Evolutionary conservation across 805 yeast genomes (phyloP).

Genomic region (Ogataea minuta): DNA sequence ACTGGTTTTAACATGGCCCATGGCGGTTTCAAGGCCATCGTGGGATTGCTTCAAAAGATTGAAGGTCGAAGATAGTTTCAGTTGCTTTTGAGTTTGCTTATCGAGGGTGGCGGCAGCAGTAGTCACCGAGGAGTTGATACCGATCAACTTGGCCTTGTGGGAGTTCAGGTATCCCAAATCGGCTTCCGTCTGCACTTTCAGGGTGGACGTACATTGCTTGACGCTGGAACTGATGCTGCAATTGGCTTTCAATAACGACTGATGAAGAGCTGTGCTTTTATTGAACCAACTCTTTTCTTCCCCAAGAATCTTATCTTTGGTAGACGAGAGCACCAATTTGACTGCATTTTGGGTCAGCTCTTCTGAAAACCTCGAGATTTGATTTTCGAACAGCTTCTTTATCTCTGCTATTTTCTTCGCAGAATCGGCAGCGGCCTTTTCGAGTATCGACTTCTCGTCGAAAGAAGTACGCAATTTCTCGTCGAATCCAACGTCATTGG

Average conservation of each 20-base stretch:
- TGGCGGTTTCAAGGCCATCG: conserved; percentile 1
- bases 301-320: conserved; percentile 8
- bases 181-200: conserved; percentile 15
- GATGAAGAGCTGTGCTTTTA: conserved; percentile 1
- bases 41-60: conserved; percentile 1
- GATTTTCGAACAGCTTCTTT: conserved; percentile 6
- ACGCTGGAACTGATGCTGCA: background rate
- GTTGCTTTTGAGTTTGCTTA: background rate
- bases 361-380: conserved; percentile 11
- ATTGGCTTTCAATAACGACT: background rate
- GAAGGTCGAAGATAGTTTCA: conserved; percentile 7
- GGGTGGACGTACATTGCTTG: conserved; percentile 2
- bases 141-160: conserved; percentile 13
- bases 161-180: conserved; percentile 17
- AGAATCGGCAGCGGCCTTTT: conserved; percentile 5
- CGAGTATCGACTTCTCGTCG: conserved; percentile 1
- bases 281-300: conserved; percentile 11
- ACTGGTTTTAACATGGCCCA: conserved; percentile 5
- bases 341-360: conserved; percentile 12
- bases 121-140: conserved; percentile 1
- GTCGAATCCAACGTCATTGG: conserved; percentile 11
- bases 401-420: conserved; percentile 8
- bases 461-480: background rate
- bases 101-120: background rate
- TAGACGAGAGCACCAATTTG: conserved; percentile 7